phyloP scores from a whole-genome alignment of 768 basidiomycete genomes.

The Boletus subparvulus region DNA sequence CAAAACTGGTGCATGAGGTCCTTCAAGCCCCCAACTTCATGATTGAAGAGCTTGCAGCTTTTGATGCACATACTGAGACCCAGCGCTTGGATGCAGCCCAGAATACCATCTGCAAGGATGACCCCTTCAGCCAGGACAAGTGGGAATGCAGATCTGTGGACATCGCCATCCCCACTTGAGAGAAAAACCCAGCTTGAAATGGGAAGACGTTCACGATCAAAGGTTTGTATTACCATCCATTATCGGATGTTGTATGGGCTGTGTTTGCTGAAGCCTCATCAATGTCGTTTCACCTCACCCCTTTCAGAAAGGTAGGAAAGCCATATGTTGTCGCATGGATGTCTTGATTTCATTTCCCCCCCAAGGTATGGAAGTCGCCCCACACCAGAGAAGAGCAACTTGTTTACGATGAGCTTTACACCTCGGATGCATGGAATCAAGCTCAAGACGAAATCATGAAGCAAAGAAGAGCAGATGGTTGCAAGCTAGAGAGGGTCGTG shows the following conservation, averaged over 20 bases:
- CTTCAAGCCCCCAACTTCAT: conserved; percentile 7
- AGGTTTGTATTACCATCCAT: conserved; percentile 25
- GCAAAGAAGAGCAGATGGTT: background rate
- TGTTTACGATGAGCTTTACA: background rate
- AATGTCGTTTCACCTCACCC: conserved; percentile 22
- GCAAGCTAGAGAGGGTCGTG: background rate
- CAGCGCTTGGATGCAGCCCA: background rate
- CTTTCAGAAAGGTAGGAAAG: conserved; percentile 20
- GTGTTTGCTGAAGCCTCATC: conserved; percentile 6
- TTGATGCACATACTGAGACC: background rate
- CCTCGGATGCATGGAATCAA: background rate
- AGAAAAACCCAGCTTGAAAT: conserved; percentile 1
- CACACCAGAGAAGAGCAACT: background rate
- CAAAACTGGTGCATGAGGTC: background rate
- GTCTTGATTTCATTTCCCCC: background rate
- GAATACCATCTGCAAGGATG: background rate
- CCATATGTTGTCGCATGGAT: background rate
- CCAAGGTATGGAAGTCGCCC: background rate
- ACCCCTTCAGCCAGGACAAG: background rate
- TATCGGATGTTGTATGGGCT: conserved; percentile 12
- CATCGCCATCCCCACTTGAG: background rate
- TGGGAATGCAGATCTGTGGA: background rate
- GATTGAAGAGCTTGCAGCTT: background rate
- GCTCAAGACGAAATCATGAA: background rate
- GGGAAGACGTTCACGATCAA: conserved; percentile 24